phyloP scores from a whole-genome alignment of 2,329 filamentous ascomycete genomes.

The Chalaropsis thielavioides region DNA sequence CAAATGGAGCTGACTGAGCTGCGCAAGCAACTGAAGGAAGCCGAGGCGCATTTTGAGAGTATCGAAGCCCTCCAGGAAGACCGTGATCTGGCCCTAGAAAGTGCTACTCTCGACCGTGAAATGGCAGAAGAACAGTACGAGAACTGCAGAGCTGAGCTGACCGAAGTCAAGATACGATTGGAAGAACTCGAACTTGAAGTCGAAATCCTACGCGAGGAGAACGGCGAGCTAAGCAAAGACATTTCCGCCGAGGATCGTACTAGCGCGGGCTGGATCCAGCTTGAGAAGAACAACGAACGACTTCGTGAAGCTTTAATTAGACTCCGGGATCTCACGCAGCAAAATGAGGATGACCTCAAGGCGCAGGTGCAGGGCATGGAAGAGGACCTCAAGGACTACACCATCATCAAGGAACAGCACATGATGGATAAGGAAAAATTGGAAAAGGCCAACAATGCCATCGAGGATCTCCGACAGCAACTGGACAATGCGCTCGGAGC shows the following conservation, averaged over 20 bases:
- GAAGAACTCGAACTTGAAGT: constrained; percentile 82
- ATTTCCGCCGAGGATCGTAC: constrained; percentile 80
- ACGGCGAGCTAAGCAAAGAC: constrained; percentile 65
- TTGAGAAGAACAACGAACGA: constrained; percentile 81
- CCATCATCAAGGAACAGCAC: constrained; percentile 52
- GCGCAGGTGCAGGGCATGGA: constrained; percentile 61
- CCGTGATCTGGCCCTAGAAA: constrained; percentile 70
- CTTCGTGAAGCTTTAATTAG: constrained; percentile 72
- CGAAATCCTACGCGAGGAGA: constrained; percentile 77
- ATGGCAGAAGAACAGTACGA: constrained; percentile 94
- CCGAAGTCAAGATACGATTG: constrained; percentile 56
- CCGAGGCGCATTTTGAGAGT: constrained; percentile 49
- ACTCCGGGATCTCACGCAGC: constrained; percentile 73
- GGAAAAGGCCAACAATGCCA: constrained; percentile 53
- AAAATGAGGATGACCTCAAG: constrained; percentile 66
- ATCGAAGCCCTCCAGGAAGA: constrained; percentile 54
- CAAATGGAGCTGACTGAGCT: constrained; percentile 66
- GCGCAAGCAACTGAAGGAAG: constrained; percentile 63
- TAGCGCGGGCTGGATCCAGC: constrained; percentile 75
- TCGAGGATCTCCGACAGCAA: constrained; percentile 79
- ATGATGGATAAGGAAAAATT: constrained; percentile 59
- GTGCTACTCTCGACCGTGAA: constrained; percentile 78
- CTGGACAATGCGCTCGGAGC: constrained; percentile 76
- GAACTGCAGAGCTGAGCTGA: constrained; percentile 63
- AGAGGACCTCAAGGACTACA: constrained; percentile 55